Evolutionary conservation across 805 yeast species (phyloP).

Genomic region (Wickerhamomyces strasburgensis): DNA sequence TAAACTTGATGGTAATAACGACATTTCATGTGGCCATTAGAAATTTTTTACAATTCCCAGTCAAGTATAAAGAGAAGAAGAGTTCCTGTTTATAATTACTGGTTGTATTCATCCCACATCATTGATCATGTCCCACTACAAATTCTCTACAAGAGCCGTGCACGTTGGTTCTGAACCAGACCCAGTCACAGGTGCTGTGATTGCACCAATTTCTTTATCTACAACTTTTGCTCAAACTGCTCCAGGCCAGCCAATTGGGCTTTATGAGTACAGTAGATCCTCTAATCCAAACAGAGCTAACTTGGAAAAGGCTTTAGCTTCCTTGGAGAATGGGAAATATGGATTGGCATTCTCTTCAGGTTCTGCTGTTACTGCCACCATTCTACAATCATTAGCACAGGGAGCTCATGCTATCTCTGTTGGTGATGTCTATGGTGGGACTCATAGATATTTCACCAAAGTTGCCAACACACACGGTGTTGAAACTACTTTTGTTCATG

Average conservation of each 20-base stretch:
- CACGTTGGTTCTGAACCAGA: slow-evolving; percentile 77
- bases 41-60: too few species aligned
- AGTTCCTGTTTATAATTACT: not conserved
- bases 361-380: slow-evolving; percentile 74
- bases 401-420: slow-evolving; percentile 73
- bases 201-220: slow-evolving; percentile 75
- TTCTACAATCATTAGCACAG: slow-evolving; percentile 66
- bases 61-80: too few species aligned
- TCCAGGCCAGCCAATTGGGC: slow-evolving; percentile 74
- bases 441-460: slow-evolving; percentile 84
- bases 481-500: slow-evolving; percentile 58
- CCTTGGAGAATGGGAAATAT: slow-evolving; percentile 69
- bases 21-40: slow-evolving; percentile 1
- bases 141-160: slow-evolving; percentile 76
- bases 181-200: slow-evolving; percentile 78
- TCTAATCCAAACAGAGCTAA: slow-evolving; percentile 83
- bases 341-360: slow-evolving; percentile 84
- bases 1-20: too few species aligned
- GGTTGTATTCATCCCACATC: not conserved
- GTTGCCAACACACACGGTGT: slow-evolving; percentile 81
- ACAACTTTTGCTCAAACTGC: slow-evolving; percentile 80
- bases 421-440: slow-evolving; percentile 89
- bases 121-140: slow-evolving; percentile 24
- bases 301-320: slow-evolving; percentile 74
- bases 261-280: slow-evolving; percentile 79